Evolutionary conservation across 2,329 filamentous ascomycete genomes (phyloP).

Genomic region (Fusarium sp.): DNA sequence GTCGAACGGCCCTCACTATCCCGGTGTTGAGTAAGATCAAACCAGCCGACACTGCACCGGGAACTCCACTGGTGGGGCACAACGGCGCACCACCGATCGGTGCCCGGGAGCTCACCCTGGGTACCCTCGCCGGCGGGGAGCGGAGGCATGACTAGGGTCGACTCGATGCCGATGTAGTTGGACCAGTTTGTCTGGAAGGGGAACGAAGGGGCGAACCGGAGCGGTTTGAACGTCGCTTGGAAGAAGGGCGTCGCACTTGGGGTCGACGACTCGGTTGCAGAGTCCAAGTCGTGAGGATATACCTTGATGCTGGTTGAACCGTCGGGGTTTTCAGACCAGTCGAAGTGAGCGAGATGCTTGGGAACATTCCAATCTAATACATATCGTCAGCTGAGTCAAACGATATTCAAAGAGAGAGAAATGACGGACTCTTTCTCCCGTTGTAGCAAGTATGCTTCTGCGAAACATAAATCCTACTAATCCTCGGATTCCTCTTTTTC

Average conservation of each 20-base stretch:
- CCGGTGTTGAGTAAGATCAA: constrained; percentile 58
- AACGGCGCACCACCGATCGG: constrained; percentile 59
- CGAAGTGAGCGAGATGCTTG: constrained; percentile 66
- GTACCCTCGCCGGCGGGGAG: constrained; percentile 55
- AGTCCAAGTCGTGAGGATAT: constrained; percentile 56
- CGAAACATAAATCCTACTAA: constrained; percentile 68
- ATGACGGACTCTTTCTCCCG: constrained; percentile 59
- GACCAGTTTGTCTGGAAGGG: constrained; percentile 55
- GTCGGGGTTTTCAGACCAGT: constrained; percentile 54
- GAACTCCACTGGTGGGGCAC: constrained; percentile 47
- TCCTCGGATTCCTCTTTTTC: constrained; percentile 52
- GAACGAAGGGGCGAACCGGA: constrained; percentile 57
- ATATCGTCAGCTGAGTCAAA: neutral
- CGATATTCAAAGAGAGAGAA: neutral
- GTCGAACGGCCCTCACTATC: constrained; percentile 34
- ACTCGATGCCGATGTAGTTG: constrained; percentile 56
- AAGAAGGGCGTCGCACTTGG: constrained; percentile 57
- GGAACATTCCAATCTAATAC: constrained; percentile 67
- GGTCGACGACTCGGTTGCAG: constrained; percentile 46
- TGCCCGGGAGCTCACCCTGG: constrained; percentile 59
- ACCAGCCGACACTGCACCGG: constrained; percentile 58
- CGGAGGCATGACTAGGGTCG: constrained; percentile 61
- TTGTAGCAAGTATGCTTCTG: constrained; percentile 65
- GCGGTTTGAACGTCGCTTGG: constrained; percentile 57
- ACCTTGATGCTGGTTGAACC: constrained; percentile 57